Base-by-base conservation (phyloP, 2,329 filamentous ascomycete genomes). In the Talaromyces sp. region DNA sequence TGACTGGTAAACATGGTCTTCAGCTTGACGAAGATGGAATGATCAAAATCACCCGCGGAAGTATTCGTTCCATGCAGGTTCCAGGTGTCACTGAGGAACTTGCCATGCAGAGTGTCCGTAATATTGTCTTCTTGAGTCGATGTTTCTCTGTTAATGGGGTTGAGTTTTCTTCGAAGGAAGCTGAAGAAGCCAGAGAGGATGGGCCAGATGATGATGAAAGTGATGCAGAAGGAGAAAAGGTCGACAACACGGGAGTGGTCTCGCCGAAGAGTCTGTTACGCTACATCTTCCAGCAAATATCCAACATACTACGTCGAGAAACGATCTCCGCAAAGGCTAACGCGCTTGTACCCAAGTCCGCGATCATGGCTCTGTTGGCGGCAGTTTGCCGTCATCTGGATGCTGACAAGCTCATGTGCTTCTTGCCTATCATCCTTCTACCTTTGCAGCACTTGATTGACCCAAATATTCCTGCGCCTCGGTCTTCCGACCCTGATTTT, bases 391-490 rank as follows among this genome's bases (percentile, higher is more conserved):
- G 81, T 54, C 84, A 85, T 41, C 78, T 89, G 1, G 77, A 85
- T 0, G 68, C 75, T 1, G 75, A 81, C 2, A 77, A 84, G 2
- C 78, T 93, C 8, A 70, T 77, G 1, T 80, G 84, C 0, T 87
- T 85, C 1, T 78, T 95, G 17, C 82, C 85, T 63, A 78, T 79
- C 25, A 78, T 89, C 45, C 78, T 90, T 1, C 77, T 84, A 5
- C 86, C 87, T 0, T 81, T 97, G 5, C 87, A 93, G 69, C 89
- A 94, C 69, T 78, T 99, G 37, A 95, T 91, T 0, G 91, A 97
- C 70, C 81, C 88, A 1, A 83, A 84, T 1, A 91, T 93, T 52
- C 84, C 88, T 0, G 76, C 82, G 13, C 89, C 90, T 0, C 86
- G 85, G 63, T 89, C 87, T 22, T 83, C 83, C 5, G 89, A 93